These are phyloP conservation scores for Acacia pycnantha DNA, from an alignment of 331 rosid species.

Conservation along the genomic window DNA sequence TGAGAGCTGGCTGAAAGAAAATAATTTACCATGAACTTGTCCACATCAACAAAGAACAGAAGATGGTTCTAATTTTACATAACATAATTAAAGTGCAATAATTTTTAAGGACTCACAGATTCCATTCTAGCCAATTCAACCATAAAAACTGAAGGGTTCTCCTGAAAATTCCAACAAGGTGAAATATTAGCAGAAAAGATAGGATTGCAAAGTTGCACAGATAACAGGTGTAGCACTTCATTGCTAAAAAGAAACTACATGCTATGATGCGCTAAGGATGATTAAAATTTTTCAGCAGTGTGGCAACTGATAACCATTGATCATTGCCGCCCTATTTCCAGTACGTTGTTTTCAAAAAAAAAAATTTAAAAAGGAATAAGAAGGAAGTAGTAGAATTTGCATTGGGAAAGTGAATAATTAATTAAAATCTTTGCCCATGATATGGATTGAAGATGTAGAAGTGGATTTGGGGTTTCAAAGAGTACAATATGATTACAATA, in stretches of 20 bases:
- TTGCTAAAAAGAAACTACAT: not conserved
- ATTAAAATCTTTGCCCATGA: not conserved
- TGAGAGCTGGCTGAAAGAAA: not conserved
- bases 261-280: not conserved
- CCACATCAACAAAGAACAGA: not conserved
- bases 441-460: not conserved
- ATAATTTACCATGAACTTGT: not conserved
- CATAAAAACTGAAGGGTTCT: slow-evolving; percentile 72
- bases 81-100: not conserved
- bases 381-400: not conserved
- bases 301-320: not conserved
- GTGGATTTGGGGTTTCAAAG: not conserved
- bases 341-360: not conserved
- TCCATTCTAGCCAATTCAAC: slow-evolving; percentile 77
- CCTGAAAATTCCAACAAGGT: slow-evolving; percentile 50
- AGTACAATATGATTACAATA: not conserved
- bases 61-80: not conserved
- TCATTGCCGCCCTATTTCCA: not conserved
- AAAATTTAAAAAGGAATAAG: not conserved
- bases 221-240: slow-evolving; percentile 11
- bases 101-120: slow-evolving; percentile 59
- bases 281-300: slow-evolving; percentile 11
- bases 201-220: slow-evolving; percentile 16
- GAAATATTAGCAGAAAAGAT: slow-evolving; percentile 26
- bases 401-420: slow-evolving; percentile 2